Evolutionary conservation across 441 rosid species (phyloP), one percentile per base, ranked within the genome.

Genomic region (Iberis amara): DNA sequence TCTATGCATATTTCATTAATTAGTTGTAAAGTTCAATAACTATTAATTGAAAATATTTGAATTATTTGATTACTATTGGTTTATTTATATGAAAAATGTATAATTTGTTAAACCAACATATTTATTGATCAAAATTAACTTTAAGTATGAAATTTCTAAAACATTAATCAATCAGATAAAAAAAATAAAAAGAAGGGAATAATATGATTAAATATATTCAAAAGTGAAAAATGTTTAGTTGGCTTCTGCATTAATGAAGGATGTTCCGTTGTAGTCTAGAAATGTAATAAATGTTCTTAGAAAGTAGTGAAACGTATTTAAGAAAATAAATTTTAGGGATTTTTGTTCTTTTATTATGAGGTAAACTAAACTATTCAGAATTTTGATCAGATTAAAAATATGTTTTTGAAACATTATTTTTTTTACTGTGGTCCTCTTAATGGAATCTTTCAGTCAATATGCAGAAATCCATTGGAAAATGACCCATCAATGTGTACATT

Each of bases 371-470:
- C 23, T 44, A 49, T 51, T 11, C n/a, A n/a, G n/a, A n/a, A n/a
- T n/a, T n/a, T n/a, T n/a, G n/a, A n/a, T n/a, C n/a, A n/a, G 59
- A 57, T 44, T 43, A 32, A 49, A 56, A 46, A 24, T 39, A 24
- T 51, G 41, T 57, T 51, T 50, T 39, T n/a, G 33, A 41, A 45
- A 47, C 47, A 52, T 39, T 12, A 21, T 21, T 30, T 11, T 18
- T 33, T 23, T 57, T 50, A 65, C 64, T 44, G 70, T 66, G 70
- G 65, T 66, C 70, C 70, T 66, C 51, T 59, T 40, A 40, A 46
- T 59, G 70, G 70, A 66, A 66, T 66, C 70, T 66, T 66, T 66
- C 65, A 66, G 70, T 59, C 65, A 66, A 58, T 47, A 53, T 59
- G 35, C 61, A 66, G 65, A 66, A 66, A 66, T 56, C 56, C 68